Evolutionary conservation across 2,329 filamentous ascomycete species (phyloP).

Genomic region (Orbilia oligospora): DNA sequence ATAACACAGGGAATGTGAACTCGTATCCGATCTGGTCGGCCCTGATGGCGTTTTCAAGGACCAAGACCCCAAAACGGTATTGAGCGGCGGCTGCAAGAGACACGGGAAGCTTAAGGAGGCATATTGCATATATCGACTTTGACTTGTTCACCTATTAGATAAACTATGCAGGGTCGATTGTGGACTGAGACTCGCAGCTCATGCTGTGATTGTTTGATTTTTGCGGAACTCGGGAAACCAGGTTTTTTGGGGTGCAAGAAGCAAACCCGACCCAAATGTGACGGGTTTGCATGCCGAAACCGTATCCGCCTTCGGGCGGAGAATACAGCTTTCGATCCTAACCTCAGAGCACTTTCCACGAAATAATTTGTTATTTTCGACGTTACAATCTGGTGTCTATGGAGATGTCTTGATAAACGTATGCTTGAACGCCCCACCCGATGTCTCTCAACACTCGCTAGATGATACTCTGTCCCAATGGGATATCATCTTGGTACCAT

Average conservation of each 20-base stretch:
- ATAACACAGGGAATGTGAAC: constrained; percentile 7
- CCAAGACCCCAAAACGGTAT: constrained; percentile 15
- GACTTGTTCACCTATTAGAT: background rate
- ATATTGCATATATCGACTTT: constrained; percentile 11
- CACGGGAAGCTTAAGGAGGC: constrained; percentile 21
- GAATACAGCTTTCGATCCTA: constrained; percentile 26
- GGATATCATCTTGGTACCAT: constrained; percentile 10
- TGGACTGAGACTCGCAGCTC: constrained; percentile 23
- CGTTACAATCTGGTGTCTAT: constrained; percentile 20
- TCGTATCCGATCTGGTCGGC: constrained; percentile 4
- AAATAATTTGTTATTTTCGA: constrained; percentile 12
- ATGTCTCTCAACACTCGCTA: constrained; percentile 40
- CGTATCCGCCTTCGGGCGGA: constrained; percentile 6
- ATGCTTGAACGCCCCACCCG: constrained; percentile 12
- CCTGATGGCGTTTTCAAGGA: constrained; percentile 4
- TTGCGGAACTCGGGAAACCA: constrained; percentile 12
- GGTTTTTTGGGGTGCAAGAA: background rate
- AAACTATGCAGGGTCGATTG: constrained; percentile 21
- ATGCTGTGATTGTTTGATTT: constrained; percentile 2
- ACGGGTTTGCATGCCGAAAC: constrained; percentile 15
- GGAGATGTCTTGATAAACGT: constrained; percentile 25
- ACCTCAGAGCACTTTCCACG: background rate
- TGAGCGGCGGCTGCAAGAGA: constrained; percentile 25
- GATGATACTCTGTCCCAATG: constrained; percentile 28
- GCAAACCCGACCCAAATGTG: background rate